These are phyloP conservation scores for Coniochaeta sp. DNA, from an alignment of 2,329 filamentous ascomycete genomes.

Conservation along the genomic window DNA sequence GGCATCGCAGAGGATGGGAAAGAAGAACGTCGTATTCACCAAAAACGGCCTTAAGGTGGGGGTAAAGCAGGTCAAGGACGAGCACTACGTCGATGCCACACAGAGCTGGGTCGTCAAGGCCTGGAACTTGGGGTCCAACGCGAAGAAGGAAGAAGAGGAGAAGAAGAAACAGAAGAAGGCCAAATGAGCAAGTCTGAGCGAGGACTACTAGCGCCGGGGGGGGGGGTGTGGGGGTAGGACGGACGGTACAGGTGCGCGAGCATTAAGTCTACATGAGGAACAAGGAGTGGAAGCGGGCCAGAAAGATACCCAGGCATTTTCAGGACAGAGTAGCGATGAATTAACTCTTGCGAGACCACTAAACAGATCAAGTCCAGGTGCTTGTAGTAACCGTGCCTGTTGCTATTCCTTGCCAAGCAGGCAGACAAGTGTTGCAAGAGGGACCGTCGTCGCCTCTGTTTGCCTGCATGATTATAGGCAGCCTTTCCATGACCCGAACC, in stretches of 20 bases:
- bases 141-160: constrained; percentile 19
- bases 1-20: constrained; percentile 63
- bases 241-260: too few relatives aligned
- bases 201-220: neutral
- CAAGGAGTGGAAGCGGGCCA: neutral
- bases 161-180: constrained; percentile 15
- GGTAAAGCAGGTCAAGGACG: constrained; percentile 60
- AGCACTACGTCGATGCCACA: constrained; percentile 67
- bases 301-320: neutral
- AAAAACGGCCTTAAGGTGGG: constrained; percentile 69
- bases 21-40: constrained; percentile 68
- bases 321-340: too few relatives aligned
- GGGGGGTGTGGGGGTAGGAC: too few relatives aligned
- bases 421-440: too few relatives aligned
- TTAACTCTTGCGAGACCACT: too few relatives aligned
- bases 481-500: too few relatives aligned
- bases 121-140: constrained; percentile 48
- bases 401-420: too few relatives aligned
- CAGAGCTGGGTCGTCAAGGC: constrained; percentile 63
- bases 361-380: too few relatives aligned
- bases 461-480: too few relatives aligned
- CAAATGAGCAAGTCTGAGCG: neutral
- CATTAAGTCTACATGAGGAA: too few relatives aligned
- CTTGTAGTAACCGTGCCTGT: too few relatives aligned
- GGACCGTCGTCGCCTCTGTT: too few relatives aligned